These are phyloP conservation scores for Alternaria triticimaculans DNA, from an alignment of 2,329 filamentous ascomycete genomes.

Conservation along the genomic window DNA sequence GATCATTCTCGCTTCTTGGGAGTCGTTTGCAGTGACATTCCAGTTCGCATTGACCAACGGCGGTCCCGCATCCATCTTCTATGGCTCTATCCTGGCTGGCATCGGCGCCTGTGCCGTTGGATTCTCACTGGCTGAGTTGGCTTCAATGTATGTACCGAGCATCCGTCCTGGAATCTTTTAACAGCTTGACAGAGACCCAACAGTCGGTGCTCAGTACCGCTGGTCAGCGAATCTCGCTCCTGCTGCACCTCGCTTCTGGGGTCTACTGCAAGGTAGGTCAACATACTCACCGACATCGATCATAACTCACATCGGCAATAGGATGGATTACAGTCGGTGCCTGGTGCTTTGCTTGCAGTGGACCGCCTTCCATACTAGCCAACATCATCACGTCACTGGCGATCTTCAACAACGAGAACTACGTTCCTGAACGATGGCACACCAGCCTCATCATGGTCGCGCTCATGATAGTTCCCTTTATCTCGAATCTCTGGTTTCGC, in stretches of 20 bases:
- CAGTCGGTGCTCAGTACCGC: slow-evolving; percentile 43
- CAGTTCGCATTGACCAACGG: slow-evolving; percentile 38
- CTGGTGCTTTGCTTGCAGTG: slow-evolving; percentile 43
- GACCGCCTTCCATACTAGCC: slow-evolving; percentile 34
- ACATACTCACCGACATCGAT: too few species aligned
- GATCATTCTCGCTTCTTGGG: slow-evolving; percentile 35
- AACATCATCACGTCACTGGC: slow-evolving; percentile 36
- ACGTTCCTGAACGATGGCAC: slow-evolving; percentile 54
- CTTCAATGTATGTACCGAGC: slow-evolving; percentile 34
- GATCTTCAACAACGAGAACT: slow-evolving; percentile 48
- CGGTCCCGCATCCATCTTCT: slow-evolving; percentile 40
- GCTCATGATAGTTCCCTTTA: slow-evolving; percentile 46
- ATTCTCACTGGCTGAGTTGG: slow-evolving; percentile 41
- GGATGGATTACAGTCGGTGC: slow-evolving; percentile 52
- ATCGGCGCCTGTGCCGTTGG: slow-evolving; percentile 38
- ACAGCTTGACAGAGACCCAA: slow-evolving; percentile 30
- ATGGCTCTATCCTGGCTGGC: slow-evolving; percentile 35
- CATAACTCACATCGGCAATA: too few species aligned
- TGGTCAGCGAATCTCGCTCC: slow-evolving; percentile 42
- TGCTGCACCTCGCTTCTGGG: slow-evolving; percentile 31
- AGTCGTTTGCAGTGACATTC: slow-evolving; percentile 34
- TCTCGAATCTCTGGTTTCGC: slow-evolving; percentile 55
- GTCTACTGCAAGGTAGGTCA: slow-evolving; percentile 42
- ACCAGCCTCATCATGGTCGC: slow-evolving; percentile 57
- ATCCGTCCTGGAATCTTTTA: neutral